Percentiles rank a stretch among this genome's conserved stretches.
Evolutionary conservation across 805 yeast genomes (phyloP).

Genomic region (Ogataea pignaliae): DNA sequence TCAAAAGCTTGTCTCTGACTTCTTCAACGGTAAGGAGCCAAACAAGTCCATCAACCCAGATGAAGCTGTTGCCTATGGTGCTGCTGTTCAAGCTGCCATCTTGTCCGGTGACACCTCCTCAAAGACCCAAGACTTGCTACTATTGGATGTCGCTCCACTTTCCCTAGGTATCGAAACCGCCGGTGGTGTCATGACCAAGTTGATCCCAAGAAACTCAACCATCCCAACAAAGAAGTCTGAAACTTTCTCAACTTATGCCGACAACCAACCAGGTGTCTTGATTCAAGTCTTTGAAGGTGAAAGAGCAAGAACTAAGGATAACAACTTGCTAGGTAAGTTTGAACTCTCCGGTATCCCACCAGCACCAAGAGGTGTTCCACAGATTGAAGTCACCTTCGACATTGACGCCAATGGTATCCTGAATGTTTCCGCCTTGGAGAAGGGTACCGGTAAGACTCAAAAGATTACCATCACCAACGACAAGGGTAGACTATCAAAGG

Average conservation of each 20-base stretch:
- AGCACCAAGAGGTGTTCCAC: constrained; percentile 93
- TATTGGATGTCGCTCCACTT: constrained; percentile 90
- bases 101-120: constrained; percentile 93
- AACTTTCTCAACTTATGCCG: constrained; percentile 93
- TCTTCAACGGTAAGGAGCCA: constrained; percentile 96
- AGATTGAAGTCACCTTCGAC: constrained; percentile 91
- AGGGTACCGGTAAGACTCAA: constrained; percentile 97
- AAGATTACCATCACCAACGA: constrained; percentile 98
- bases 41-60: constrained; percentile 96
- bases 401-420: constrained; percentile 93
- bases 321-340: constrained; percentile 96
- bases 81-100: constrained; percentile 97
- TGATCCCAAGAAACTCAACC: constrained; percentile 90
- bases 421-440: constrained; percentile 89
- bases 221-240: constrained; percentile 96
- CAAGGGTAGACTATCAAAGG: constrained; percentile 97
- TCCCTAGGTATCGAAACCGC: constrained; percentile 95
- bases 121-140: constrained; percentile 87
- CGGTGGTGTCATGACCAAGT: constrained; percentile 95
- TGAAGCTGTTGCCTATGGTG: constrained; percentile 99
- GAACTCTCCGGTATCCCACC: constrained; percentile 93
- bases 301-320: constrained; percentile 96
- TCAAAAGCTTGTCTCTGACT: constrained; percentile 92
- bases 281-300: constrained; percentile 99
- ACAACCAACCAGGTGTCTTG: constrained; percentile 95